Conservation (phyloP, 768 basidiomycete species). For the Collybia sordida region DNA sequence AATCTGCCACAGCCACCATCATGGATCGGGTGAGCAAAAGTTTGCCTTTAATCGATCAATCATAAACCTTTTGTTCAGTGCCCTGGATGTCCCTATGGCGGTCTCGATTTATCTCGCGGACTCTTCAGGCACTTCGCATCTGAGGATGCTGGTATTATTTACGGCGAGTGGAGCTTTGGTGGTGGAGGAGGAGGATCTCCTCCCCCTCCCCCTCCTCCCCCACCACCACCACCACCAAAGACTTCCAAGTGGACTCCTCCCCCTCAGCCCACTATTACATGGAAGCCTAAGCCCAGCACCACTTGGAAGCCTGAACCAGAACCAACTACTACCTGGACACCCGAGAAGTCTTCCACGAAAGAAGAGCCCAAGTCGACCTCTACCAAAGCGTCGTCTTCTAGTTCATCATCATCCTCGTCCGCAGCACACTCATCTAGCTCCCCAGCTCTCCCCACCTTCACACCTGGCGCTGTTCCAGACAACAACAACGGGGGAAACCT, state of each 20-base stretch:
- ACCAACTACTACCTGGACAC: conserved; percentile 16
- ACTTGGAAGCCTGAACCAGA: conserved; percentile 7
- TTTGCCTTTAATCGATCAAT: conserved; percentile 2
- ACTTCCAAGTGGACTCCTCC: conserved; percentile 6
- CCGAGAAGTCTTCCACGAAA: conserved; percentile 14
- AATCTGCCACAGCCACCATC: conserved; percentile 55
- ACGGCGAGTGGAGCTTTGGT: conserved; percentile 47
- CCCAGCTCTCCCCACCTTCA: background rate
- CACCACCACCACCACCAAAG: conserved; percentile 12
- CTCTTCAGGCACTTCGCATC: conserved; percentile 55
- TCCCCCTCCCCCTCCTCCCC: conserved; percentile 19
- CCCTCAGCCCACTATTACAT: conserved; percentile 13
- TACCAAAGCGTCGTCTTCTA: conserved; percentile 9
- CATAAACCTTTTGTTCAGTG: conserved; percentile 39
- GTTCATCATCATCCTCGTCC: conserved; percentile 2
- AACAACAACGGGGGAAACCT: background rate
- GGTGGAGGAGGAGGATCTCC: conserved; percentile 20
- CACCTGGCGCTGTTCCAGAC: background rate
- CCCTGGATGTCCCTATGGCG: conserved; percentile 57
- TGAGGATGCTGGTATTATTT: conserved; percentile 42
- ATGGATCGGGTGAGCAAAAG: conserved; percentile 49
- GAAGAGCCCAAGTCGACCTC: conserved; percentile 4
- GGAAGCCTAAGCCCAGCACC: conserved; percentile 17
- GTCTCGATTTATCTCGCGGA: conserved; percentile 60
- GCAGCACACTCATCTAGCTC: background rate